Conservation (phyloP, 192 early-diverging fungal genomes). For the Podila horticola region DNA sequence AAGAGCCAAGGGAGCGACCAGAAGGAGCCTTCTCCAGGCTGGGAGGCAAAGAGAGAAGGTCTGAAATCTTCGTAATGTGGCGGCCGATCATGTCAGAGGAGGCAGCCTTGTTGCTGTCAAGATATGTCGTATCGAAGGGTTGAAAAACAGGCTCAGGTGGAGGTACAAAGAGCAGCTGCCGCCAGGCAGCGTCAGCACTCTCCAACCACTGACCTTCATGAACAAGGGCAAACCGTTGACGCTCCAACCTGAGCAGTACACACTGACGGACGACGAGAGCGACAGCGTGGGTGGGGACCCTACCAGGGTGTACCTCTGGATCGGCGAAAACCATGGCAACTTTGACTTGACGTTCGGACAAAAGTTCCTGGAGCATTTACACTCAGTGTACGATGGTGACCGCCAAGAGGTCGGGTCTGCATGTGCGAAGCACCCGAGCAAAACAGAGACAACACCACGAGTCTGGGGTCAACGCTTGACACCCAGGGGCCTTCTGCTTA, state of each 20-base stretch:
- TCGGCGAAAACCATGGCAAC: neutral
- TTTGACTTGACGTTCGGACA: constrained; percentile 23
- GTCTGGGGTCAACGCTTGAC: no score
- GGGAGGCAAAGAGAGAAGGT: neutral
- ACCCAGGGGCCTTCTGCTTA: no score
- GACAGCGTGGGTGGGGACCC: neutral
- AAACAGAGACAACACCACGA: neutral
- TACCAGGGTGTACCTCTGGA: constrained; percentile 2
- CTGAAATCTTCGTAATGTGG: neutral
- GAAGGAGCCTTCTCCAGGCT: neutral
- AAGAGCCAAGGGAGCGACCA: neutral
- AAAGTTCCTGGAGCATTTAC: constrained; percentile 31
- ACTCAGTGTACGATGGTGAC: constrained; percentile 28
- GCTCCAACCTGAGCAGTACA: constrained; percentile 12
- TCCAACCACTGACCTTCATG: constrained; percentile 2
- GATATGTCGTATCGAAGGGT: neutral
- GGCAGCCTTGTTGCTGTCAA: neutral
- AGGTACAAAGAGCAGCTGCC: neutral
- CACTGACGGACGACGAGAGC: neutral
- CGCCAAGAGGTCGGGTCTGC: constrained; percentile 16
- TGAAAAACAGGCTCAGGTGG: no score
- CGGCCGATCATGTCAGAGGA: neutral
- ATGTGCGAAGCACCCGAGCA: neutral
- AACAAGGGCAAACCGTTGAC: constrained; percentile 1
- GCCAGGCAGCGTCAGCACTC: neutral